These are phyloP conservation scores for Thalia dealbata DNA, from an alignment of 176 grass and related monocot genomes.

Conservation along the genomic window DNA sequence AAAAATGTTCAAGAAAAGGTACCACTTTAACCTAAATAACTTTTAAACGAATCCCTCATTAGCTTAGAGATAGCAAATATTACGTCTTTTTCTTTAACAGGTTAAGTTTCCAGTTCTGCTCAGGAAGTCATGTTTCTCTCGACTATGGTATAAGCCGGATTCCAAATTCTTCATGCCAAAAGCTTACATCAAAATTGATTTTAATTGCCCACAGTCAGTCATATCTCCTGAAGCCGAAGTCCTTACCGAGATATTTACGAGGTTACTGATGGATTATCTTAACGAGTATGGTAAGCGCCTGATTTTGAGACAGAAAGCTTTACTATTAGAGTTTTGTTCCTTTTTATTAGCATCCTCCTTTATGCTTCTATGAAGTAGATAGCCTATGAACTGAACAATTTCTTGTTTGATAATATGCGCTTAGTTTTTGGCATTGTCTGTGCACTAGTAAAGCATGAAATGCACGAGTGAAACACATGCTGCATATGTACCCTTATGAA, in stretches of 20 bases:
- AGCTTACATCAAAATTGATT: conserved; percentile 71
- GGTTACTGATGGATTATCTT: conserved; percentile 92
- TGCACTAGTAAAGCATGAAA: no score
- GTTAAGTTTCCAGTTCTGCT: conserved; percentile 48
- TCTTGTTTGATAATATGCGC: no score
- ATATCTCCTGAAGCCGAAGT: conserved; percentile 70
- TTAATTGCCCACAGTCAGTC: conserved; percentile 70
- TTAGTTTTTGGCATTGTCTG: no score
- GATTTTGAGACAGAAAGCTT: not conserved
- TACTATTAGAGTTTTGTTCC: not conserved
- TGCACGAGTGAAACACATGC: no score
- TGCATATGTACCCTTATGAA: no score
- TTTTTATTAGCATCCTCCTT: not conserved
- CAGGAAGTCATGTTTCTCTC: conserved; percentile 74
- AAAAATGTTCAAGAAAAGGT: conserved; percentile 71
- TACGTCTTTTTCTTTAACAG: conserved; percentile 31
- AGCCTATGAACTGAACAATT: no score
- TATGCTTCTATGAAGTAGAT: not conserved
- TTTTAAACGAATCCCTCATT: conserved; percentile 12
- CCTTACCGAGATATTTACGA: conserved; percentile 73
- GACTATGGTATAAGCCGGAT: conserved; percentile 90
- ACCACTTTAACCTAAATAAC: conserved; percentile 8
- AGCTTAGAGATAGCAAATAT: conserved; percentile 6
- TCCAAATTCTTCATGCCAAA: conserved; percentile 77
- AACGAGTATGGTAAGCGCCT: conserved; percentile 74